phyloP scores from a whole-genome alignment of 768 basidiomycete species.

The Mycena rosella region DNA sequence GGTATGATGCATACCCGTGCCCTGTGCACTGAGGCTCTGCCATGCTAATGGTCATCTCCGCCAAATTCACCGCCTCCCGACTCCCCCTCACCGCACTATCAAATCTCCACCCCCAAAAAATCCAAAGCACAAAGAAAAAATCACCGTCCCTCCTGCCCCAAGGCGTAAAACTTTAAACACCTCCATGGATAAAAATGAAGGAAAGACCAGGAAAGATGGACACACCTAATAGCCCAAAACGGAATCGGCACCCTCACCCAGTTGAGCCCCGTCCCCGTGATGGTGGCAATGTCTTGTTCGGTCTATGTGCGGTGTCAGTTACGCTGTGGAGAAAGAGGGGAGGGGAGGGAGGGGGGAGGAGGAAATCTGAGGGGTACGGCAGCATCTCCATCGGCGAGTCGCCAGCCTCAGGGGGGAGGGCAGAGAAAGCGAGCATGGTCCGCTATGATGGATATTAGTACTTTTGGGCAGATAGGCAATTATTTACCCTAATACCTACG shows the following conservation, averaged over 20 bases:
- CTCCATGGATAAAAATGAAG: constrained; percentile 3
- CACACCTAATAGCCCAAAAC: not conserved
- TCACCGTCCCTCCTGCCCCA: not conserved
- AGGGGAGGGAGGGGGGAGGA: too few species aligned
- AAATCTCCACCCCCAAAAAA: constrained; percentile 1
- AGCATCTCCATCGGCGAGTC: too few species aligned
- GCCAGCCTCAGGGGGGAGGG: too few species aligned
- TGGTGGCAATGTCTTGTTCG: too few species aligned
- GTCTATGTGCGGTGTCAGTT: too few species aligned
- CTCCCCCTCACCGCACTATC: too few species aligned
- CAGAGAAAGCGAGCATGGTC: too few species aligned
- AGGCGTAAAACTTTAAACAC: not conserved
- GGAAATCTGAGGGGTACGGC: too few species aligned
- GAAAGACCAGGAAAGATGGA: not conserved
- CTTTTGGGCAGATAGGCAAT: too few species aligned
- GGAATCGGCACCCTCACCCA: not conserved
- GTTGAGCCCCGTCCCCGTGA: not conserved
- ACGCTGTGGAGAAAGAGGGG: too few species aligned
- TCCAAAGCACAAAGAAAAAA: constrained; percentile 1
- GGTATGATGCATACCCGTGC: not conserved
- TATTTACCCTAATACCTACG: too few species aligned
- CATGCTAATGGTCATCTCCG: not conserved
- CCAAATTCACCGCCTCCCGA: constrained; percentile 4
- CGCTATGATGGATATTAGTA: too few species aligned
- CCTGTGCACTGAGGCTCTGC: not conserved